phyloP scores from a whole-genome alignment of 805 yeast genomes.

The Kluyveromyces siamensis region DNA sequence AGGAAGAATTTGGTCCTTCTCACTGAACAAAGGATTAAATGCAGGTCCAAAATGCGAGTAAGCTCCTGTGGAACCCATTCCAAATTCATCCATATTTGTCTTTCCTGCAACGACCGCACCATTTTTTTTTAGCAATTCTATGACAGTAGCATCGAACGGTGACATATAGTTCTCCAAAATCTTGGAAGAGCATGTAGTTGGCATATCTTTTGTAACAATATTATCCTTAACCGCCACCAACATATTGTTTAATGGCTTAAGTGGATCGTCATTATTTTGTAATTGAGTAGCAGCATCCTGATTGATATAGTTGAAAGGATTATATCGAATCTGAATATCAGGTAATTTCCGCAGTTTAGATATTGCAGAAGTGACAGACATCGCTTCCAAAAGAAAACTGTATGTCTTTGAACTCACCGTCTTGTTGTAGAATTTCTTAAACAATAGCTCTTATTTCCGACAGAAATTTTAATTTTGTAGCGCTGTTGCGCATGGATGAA shows the following conservation, averaged over 20 bases:
- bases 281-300: slow-evolving; percentile 9
- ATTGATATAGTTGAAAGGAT: slow-evolving; percentile 36
- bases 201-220: slow-evolving; percentile 52
- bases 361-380: slow-evolving; percentile 11
- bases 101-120: slow-evolving; percentile 64
- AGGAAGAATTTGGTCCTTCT: slow-evolving; percentile 32
- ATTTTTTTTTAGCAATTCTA: slow-evolving; percentile 38
- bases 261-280: slow-evolving; percentile 3
- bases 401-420: too few relatives aligned
- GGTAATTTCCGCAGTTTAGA: slow-evolving; percentile 10
- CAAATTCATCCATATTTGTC: slow-evolving; percentile 92
- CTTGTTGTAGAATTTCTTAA: too few relatives aligned
- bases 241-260: slow-evolving; percentile 22
- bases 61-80: slow-evolving; percentile 80
- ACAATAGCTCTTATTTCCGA: too few relatives aligned
- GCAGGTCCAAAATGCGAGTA: slow-evolving; percentile 51
- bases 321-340: slow-evolving; percentile 23
- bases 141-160: slow-evolving; percentile 78
- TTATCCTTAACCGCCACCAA: slow-evolving; percentile 67
- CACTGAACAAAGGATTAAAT: slow-evolving; percentile 40
- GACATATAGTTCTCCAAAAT: slow-evolving; percentile 52
- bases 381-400: not conserved
- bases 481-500: not conserved
- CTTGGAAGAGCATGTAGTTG: slow-evolving; percentile 75
- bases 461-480: not conserved